These are phyloP conservation scores for Flaveria brownii DNA, from an alignment of 129 eudicot species.

Conservation along the genomic window DNA sequence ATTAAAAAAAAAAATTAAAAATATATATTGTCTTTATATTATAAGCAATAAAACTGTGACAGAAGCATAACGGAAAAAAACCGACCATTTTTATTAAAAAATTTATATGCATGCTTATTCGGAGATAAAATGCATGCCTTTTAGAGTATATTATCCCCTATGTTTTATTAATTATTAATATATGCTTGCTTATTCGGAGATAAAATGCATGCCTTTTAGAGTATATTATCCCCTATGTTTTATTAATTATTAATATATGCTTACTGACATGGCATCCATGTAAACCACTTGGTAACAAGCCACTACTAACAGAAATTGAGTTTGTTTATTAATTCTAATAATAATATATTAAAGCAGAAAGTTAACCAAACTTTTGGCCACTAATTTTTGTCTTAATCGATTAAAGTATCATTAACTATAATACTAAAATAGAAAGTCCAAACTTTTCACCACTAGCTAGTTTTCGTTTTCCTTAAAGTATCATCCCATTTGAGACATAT, in stretches of 20 bases:
- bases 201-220: neutral
- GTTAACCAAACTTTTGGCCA: slow-evolving; percentile 12
- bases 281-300: slow-evolving; percentile 24
- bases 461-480: too few relatives aligned
- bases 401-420: neutral
- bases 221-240: slow-evolving; percentile 5
- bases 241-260: slow-evolving; percentile 11
- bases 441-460: neutral
- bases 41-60: neutral
- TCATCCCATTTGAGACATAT: too few relatives aligned
- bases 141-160: neutral
- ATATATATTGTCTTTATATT: neutral
- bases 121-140: neutral
- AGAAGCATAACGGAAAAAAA: neutral
- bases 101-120: slow-evolving; percentile 13
- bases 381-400: slow-evolving; percentile 5
- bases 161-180: slow-evolving; percentile 17
- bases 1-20: too few relatives aligned
- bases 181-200: slow-evolving; percentile 8
- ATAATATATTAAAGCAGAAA: neutral
- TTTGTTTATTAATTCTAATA: neutral
- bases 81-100: slow-evolving; percentile 5
- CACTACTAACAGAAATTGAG: neutral
- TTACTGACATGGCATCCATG: slow-evolving; percentile 30
- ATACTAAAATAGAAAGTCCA: neutral